Base-by-base conservation (phyloP, 2,329 filamentous ascomycete genomes). In the Fusarium sp. region DNA sequence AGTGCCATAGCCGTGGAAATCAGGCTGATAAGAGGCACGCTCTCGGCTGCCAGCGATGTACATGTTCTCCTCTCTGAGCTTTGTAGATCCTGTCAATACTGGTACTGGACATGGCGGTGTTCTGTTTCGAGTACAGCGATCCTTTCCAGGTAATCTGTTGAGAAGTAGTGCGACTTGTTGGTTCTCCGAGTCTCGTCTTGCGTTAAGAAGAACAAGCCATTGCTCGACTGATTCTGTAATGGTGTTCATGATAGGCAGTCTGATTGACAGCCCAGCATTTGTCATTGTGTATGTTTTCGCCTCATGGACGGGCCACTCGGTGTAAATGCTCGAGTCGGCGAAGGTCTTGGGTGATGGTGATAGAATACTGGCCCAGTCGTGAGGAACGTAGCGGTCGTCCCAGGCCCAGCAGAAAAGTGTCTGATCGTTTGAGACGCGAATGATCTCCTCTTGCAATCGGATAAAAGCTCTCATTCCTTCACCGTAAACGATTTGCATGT, bases 271-370 rank as follows among this genome's bases (percentile, higher is more conserved):
- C 0, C 60, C 60, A 3, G 60, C 60, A 5, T 63, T 63, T 0
- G 60, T 63, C 58, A 63, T 58, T 1, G 58, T 58, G 3, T 63
- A 63, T 11, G 60, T 63, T 6, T 63, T 63, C 7, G 60, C 60
- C 15, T 63, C 60, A 1, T 63, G 60, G 3, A 63, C 60, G 0
- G 60, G 60, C 60, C 60, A 63, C 27, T 63, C 60, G 1, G 51
- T 63, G 20, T 63, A 63, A 20, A 45, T 51, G 6, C 39, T 50
- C 1, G 60, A 63, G n/a, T 63, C 60, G 15, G 21, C 35, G 9
- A 63, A 63, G 1, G 58, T 58, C 6, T 15, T 63, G 11, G 60
- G 60, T 1, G 58, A 63, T 21, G 60, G 60, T 1, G 51, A 49
- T 0, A 63, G 27, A 6, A 63, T 63, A 1, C 60, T 63, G 3